Evolutionary conservation across 2,329 filamentous ascomycete genomes (phyloP).

Genomic region (Nannizziopsis arthrosporioides): DNA sequence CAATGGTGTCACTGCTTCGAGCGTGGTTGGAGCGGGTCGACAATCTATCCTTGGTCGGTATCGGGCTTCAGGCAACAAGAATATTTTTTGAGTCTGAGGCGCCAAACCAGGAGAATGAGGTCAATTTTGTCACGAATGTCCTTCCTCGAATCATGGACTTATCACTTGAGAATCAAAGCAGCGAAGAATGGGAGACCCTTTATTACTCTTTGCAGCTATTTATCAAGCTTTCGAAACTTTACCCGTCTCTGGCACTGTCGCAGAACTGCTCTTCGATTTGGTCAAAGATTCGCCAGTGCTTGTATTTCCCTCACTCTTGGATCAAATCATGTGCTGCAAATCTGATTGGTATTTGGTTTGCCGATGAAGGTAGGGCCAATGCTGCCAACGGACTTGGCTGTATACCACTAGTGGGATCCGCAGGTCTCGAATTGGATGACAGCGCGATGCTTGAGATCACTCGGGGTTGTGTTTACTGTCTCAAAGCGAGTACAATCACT

Average conservation of each 20-base stretch:
- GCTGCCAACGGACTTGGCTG: constrained; percentile 42
- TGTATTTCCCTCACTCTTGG: constrained; percentile 59
- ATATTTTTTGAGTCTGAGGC: constrained; percentile 67
- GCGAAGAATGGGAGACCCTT: constrained; percentile 55
- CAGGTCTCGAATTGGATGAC: constrained; percentile 56
- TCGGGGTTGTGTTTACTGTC: constrained; percentile 45
- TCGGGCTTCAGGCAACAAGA: constrained; percentile 68
- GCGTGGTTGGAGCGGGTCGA: constrained; percentile 66
- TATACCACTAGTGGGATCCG: constrained; percentile 55
- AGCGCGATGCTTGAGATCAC: constrained; percentile 51
- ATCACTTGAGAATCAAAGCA: constrained; percentile 40
- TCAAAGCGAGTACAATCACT: constrained; percentile 54
- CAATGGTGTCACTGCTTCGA: constrained; percentile 58
- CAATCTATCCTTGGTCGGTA: constrained; percentile 57
- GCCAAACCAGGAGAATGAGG: constrained; percentile 55
- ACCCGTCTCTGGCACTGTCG: constrained; percentile 53
- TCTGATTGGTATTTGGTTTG: constrained; percentile 64
- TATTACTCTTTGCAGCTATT: constrained; percentile 62
- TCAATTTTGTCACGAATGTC: constrained; percentile 47
- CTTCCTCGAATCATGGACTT: constrained; percentile 43
- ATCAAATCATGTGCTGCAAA: constrained; percentile 68
- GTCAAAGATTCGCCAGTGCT: constrained; percentile 53
- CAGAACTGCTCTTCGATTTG: constrained; percentile 55
- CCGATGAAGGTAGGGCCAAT: constrained; percentile 60
- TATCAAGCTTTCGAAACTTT: constrained; percentile 54